phyloP scores from a whole-genome alignment of 2,329 filamentous ascomycete species.

The Fusarium aywerte region DNA sequence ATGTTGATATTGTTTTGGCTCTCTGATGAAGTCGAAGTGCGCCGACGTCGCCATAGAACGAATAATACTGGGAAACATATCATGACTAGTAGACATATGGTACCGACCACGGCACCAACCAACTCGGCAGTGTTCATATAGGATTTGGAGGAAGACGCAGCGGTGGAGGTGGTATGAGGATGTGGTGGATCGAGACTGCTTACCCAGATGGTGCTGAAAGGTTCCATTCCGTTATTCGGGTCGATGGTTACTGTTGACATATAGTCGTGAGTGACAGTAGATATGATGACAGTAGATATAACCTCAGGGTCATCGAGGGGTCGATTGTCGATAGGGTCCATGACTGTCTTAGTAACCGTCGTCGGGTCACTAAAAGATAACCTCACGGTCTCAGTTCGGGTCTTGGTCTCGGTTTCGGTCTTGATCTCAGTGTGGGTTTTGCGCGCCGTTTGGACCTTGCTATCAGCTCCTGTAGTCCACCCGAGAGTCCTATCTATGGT shows the following conservation, averaged over 20 bases:
- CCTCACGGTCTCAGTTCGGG: neutral
- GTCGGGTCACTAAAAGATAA: neutral
- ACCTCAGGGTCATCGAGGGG: neutral
- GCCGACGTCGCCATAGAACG: neutral
- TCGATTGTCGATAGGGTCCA: neutral
- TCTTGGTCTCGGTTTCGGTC: no score
- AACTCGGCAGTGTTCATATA: neutral
- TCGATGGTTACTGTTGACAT: neutral
- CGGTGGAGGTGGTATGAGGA: neutral
- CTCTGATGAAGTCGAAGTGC: neutral
- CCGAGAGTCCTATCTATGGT: neutral
- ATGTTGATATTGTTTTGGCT: neutral
- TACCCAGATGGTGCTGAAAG: neutral
- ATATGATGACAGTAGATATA: neutral
- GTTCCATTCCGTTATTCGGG: neutral
- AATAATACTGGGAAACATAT: neutral
- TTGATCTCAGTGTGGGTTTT: no score
- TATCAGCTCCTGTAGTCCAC: neutral
- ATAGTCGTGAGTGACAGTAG: neutral
- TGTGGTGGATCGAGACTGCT: neutral
- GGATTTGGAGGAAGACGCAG: neutral
- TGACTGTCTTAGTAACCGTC: neutral
- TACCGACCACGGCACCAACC: constrained; percentile 4
- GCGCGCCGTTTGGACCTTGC: no score
- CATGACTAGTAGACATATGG: neutral